These are phyloP conservation scores for Xylaria sp. DNA, from an alignment of 495 filamentous ascomycete species.

Conservation along the genomic window DNA sequence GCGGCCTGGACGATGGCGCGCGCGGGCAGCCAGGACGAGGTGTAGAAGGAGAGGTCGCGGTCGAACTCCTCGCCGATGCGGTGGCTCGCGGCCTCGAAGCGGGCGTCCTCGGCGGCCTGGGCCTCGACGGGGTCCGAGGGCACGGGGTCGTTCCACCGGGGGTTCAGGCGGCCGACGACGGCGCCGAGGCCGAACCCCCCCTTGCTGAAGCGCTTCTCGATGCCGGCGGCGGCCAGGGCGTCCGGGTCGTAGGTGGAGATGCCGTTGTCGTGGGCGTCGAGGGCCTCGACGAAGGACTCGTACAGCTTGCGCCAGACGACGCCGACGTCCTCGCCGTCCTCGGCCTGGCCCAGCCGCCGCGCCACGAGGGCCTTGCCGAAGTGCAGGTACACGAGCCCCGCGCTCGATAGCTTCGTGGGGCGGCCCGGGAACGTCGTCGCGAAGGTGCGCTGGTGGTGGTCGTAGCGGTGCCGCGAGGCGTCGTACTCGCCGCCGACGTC, in stretches of 20 bases:
- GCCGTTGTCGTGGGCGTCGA: constrained; percentile 98
- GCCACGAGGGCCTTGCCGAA: constrained; percentile 85
- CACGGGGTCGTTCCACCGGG: constrained; percentile 65
- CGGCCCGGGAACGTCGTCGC: constrained; percentile 75
- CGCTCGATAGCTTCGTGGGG: constrained; percentile 87
- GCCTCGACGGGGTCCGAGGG: constrained; percentile 59
- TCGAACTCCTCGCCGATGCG: constrained; percentile 88
- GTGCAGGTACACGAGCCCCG: constrained; percentile 94
- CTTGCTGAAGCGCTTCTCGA: constrained; percentile 81
- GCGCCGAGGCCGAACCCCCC: constrained; percentile 83
- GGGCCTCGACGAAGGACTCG: constrained; percentile 89
- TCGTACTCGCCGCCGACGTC: constrained; percentile 95
- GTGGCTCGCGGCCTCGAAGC: constrained; percentile 74
- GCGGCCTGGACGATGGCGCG: constrained; percentile 76
- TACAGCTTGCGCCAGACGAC: constrained; percentile 89
- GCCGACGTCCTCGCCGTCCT: constrained; percentile 69
- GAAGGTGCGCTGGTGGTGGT: constrained; percentile 97
- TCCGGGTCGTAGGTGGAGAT: constrained; percentile 78
- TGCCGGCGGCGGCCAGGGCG: constrained; percentile 64
- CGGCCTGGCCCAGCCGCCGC: constrained; percentile 57
- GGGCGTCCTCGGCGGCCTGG: constrained; percentile 79
- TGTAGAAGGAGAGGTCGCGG: constrained; percentile 75
- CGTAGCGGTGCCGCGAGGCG: constrained; percentile 75
- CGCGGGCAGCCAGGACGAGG: constrained; percentile 84
- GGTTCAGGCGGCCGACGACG: constrained; percentile 84